These are phyloP conservation scores for Arthrobotrys sinensis DNA, from an alignment of 2,329 filamentous ascomycete species.

Conservation along the genomic window DNA sequence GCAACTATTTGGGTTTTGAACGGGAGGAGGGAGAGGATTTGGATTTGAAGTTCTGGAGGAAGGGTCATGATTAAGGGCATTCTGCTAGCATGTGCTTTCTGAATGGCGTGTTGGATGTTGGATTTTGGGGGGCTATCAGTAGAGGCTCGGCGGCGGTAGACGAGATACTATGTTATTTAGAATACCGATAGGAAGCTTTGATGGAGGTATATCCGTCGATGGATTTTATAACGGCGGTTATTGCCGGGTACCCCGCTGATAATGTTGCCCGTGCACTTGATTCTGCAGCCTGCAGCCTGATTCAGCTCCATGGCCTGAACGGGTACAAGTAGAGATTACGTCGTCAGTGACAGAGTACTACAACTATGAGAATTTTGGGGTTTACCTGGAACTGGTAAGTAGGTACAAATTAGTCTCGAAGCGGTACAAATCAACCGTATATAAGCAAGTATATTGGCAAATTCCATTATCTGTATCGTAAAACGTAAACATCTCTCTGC, in stretches of 20 bases:
- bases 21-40: not conserved
- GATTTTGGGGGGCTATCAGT: not conserved
- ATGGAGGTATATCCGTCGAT: no score
- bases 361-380: no score
- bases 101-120: not conserved
- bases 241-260: no score
- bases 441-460: not conserved
- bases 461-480: constrained; percentile 18
- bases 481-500: constrained; percentile 4
- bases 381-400: not conserved
- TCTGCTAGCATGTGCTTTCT: not conserved
- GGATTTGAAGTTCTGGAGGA: not conserved
- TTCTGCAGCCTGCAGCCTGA: no score
- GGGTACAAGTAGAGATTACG: not conserved
- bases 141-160: no score
- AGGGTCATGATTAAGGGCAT: not conserved
- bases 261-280: no score
- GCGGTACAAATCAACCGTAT: not conserved
- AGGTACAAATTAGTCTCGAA: no score
- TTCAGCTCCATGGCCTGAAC: no score
- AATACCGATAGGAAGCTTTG: no score
- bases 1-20: no score
- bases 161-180: no score
- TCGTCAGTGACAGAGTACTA: not conserved
- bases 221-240: no score